Evolutionary conservation across 1,284 basidiomycete genomes (phyloP).

Genomic region (Polyporus tsugae): DNA sequence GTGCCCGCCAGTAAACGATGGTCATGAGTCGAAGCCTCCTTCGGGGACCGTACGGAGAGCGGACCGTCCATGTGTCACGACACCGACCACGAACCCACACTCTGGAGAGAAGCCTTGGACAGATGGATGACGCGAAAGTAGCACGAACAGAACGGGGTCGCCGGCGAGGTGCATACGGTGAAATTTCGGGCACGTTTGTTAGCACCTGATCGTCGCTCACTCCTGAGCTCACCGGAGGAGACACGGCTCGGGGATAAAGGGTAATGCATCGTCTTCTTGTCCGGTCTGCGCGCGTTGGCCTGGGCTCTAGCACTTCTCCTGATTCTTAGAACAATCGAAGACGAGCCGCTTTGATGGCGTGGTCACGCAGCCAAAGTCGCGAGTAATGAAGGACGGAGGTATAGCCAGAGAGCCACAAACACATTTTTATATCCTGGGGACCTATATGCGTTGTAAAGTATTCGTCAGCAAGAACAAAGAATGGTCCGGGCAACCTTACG

Average conservation of each 20-base stretch:
- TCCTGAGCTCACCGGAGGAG: neutral
- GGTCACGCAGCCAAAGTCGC: neutral
- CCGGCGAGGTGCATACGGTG: neutral
- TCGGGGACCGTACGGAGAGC: neutral
- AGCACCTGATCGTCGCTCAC: neutral
- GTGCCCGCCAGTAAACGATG: neutral
- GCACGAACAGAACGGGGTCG: neutral
- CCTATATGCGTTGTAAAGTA: neutral
- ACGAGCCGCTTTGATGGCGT: neutral
- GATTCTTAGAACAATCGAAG: neutral
- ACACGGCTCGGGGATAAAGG: neutral
- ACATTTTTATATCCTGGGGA: neutral
- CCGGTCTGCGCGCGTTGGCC: neutral
- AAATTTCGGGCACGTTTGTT: slow-evolving; percentile 1
- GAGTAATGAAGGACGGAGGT: neutral
- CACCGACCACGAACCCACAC: neutral
- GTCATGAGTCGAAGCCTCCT: neutral
- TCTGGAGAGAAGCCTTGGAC: neutral
- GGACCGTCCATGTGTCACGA: neutral
- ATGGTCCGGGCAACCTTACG: neutral
- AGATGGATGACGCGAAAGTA: neutral
- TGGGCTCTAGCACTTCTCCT: neutral
- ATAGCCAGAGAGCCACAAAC: neutral
- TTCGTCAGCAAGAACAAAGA: neutral
- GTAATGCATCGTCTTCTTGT: neutral